phyloP scores from a whole-genome alignment of 306 rosid genomes.

The Acacia melanoxylon region DNA sequence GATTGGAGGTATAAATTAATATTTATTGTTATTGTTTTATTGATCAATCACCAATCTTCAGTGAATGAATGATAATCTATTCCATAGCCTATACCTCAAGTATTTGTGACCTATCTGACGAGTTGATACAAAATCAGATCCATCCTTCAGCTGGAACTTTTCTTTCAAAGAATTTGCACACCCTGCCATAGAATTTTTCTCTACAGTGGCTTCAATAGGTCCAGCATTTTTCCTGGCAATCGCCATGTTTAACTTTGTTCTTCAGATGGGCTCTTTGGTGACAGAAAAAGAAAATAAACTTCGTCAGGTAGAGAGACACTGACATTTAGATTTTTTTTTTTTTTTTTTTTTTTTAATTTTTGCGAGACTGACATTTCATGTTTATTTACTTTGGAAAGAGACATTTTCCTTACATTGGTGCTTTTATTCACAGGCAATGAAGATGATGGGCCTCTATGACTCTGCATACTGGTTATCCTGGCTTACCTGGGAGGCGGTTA shows the following conservation, averaged over 20 bases:
- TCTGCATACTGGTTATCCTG: conserved; percentile 92
- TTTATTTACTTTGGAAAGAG: not conserved
- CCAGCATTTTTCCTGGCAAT: conserved; percentile 80
- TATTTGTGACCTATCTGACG: conserved; percentile 13
- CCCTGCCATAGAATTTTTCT: conserved; percentile 48
- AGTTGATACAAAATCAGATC: conserved; percentile 43
- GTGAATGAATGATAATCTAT: not conserved
- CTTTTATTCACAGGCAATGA: conserved; percentile 69
- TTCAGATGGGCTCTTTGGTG: conserved; percentile 77
- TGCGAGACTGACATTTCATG: not conserved
- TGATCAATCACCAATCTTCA: not conserved
- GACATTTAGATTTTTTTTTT: too few species aligned
- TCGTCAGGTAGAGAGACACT: conserved; percentile 63
- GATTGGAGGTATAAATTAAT: conserved; percentile 60
- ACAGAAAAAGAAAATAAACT: conserved; percentile 92
- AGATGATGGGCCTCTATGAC: conserved; percentile 91
- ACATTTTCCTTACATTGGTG: not conserved
- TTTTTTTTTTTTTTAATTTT: too few species aligned
- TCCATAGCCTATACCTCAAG: not conserved
- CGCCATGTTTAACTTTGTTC: conserved; percentile 88
- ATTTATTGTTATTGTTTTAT: not conserved
- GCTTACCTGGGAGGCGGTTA: conserved; percentile 81
- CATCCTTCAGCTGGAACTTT: conserved; percentile 72
- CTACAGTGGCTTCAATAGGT: conserved; percentile 46
- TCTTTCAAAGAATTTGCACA: conserved; percentile 77